phyloP scores from a whole-genome alignment of 192 early-diverging fungal genomes.

The Coemansia erecta region DNA sequence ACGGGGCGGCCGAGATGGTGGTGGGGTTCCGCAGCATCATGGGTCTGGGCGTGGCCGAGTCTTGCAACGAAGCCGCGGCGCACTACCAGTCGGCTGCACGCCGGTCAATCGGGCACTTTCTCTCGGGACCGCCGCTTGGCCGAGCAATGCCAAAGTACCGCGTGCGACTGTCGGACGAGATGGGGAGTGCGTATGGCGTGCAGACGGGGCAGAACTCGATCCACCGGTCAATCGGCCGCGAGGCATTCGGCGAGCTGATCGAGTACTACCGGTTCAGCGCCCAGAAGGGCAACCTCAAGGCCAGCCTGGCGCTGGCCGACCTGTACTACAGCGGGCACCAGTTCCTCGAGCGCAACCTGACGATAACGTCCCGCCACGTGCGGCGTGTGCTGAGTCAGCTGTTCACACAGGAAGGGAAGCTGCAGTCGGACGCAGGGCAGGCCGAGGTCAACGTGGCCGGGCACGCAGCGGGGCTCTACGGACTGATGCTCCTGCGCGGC shows the following conservation, averaged over 20 bases:
- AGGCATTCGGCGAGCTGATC: slow-evolving; percentile 70
- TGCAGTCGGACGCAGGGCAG: slow-evolving; percentile 21
- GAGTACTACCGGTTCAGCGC: slow-evolving; percentile 66
- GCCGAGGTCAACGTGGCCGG: slow-evolving; percentile 50
- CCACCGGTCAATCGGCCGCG: slow-evolving; percentile 49
- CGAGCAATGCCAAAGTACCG: slow-evolving; percentile 65
- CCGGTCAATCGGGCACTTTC: slow-evolving; percentile 66
- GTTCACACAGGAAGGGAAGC: slow-evolving; percentile 23
- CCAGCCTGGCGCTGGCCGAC: slow-evolving; percentile 67
- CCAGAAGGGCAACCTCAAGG: slow-evolving; percentile 51
- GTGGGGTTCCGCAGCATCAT: slow-evolving; percentile 79
- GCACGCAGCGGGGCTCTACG: slow-evolving; percentile 76
- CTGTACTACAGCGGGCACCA: slow-evolving; percentile 77
- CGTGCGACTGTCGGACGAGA: slow-evolving; percentile 67
- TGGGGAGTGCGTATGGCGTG: slow-evolving; percentile 85
- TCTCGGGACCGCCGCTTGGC: slow-evolving; percentile 81
- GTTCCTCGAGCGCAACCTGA: slow-evolving; percentile 33
- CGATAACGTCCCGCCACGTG: slow-evolving; percentile 22
- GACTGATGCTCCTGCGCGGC: slow-evolving; percentile 88
- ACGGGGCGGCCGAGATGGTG: slow-evolving; percentile 74
- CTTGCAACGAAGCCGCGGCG: slow-evolving; percentile 71
- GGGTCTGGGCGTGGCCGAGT: slow-evolving; percentile 79
- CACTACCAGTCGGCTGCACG: slow-evolving; percentile 82
- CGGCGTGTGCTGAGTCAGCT: slow-evolving; percentile 15
- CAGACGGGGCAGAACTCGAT: slow-evolving; percentile 60